Percentiles rank a stretch among this genome's conserved stretches.
Evolutionary conservation across 148 eudicot genomes (phyloP).

Genomic region (Nyssa sinensis): DNA sequence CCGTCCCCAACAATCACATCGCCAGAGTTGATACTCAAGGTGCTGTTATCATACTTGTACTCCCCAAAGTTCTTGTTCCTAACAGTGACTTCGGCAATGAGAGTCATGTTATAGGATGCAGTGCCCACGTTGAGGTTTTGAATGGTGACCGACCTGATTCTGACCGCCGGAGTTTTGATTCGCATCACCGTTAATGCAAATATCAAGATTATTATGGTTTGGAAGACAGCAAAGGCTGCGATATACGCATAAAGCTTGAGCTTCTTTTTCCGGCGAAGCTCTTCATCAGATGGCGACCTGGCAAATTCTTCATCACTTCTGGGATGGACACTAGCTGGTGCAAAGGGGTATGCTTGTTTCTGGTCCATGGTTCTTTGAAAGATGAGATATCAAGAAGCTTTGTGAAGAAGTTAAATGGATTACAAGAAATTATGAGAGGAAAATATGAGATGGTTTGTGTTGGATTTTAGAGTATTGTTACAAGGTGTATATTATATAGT

Average conservation of each 20-base stretch:
- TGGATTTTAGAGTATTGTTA: too few species aligned
- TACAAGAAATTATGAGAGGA: too few species aligned
- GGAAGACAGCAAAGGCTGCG: not conserved
- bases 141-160: not conserved
- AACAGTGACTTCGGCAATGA: conserved; percentile 14
- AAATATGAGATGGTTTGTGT: too few species aligned
- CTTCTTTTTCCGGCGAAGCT: not conserved
- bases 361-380: not conserved
- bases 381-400: not conserved
- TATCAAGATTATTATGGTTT: conserved; percentile 7
- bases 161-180: conserved; percentile 5
- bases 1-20: conserved; percentile 24
- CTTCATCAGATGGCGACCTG: not conserved
- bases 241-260: not conserved
- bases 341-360: not conserved
- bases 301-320: not conserved
- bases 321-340: not conserved
- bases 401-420: too few species aligned
- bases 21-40: conserved; percentile 8
- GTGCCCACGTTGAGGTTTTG: conserved; percentile 4
- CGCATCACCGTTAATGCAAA: conserved; percentile 16
- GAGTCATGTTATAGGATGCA: conserved; percentile 7
- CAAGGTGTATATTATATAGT: too few species aligned
- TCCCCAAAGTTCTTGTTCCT: conserved; percentile 24
- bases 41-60: conserved; percentile 14